A percentile compares a stretch with the other conserved stretches of the same genome.
These are phyloP conservation scores for Neurospora sp. DNA, from an alignment of 495 filamentous ascomycete species.

Conservation along the genomic window DNA sequence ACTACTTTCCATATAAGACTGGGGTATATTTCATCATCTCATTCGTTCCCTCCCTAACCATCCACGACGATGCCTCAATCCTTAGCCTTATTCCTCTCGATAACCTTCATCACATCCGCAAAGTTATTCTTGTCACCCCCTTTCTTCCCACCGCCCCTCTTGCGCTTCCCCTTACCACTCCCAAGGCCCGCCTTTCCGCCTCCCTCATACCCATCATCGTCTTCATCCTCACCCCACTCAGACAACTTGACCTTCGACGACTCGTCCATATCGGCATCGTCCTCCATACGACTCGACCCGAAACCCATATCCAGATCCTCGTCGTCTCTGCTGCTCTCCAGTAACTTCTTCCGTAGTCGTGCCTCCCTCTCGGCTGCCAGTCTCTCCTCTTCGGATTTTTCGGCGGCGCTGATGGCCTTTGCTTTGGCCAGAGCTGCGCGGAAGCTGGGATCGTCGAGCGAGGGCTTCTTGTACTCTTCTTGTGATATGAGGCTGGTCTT, in stretches of 20 bases:
- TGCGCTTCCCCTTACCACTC: slow-evolving; percentile 54
- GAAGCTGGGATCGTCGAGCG: slow-evolving; percentile 65
- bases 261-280: slow-evolving; percentile 59
- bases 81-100: slow-evolving; percentile 50
- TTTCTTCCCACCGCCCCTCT: slow-evolving; percentile 74
- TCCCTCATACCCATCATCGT: slow-evolving; percentile 47
- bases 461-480: slow-evolving; percentile 38
- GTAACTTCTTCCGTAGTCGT: slow-evolving; percentile 64
- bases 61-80: not conserved
- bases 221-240: slow-evolving; percentile 49
- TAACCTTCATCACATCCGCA: slow-evolving; percentile 67
- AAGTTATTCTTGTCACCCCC: slow-evolving; percentile 78
- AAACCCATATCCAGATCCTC: slow-evolving; percentile 94
- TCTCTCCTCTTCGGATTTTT: slow-evolving; percentile 34
- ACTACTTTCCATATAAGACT: not conserved
- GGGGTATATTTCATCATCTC: not conserved
- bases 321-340: slow-evolving; percentile 69
- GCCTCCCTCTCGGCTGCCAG: slow-evolving; percentile 42
- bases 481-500: slow-evolving; percentile 33
- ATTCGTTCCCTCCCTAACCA: not conserved
- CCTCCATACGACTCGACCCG: slow-evolving; percentile 71
- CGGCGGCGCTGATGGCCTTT: slow-evolving; percentile 52
- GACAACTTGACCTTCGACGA: slow-evolving; percentile 51
- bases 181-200: slow-evolving; percentile 33
- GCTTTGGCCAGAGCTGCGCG: slow-evolving; percentile 80